Evolutionary conservation across 345 rosid genomes (phyloP), one percentile per base, ranked within the genome.

Genomic region (Brassica cretica): DNA sequence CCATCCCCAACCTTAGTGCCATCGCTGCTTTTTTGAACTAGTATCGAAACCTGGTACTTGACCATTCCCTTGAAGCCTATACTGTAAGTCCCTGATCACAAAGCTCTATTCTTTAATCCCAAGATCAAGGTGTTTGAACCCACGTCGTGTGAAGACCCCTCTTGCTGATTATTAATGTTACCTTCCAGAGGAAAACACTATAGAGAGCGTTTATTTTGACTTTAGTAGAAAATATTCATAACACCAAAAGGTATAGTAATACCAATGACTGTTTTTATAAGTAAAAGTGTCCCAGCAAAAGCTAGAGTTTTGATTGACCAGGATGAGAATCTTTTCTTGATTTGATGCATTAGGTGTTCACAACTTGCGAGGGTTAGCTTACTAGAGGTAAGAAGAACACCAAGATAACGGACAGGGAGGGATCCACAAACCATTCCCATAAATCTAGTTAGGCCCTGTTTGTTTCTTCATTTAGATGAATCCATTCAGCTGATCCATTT

Each of bases 71-170:
- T 86, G 77, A 91, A 95, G 61, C 99, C 98, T 68, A 93, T 70
- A 75, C 97, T 93, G 79, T 88, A 93, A n/a, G 87, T 84, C 72
- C 90, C 97, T 11, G 86, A 81, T 68, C 82, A 86, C 68, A 95
- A 67, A 77, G 80, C 85, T 76, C 78, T 84, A 76, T 89, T 92
- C 84, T 85, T 87, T 62, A 88, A 87, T 80, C 85, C 85, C 66
- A 95, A 88, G 72, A 91, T 85, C 87, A 93, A 76, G 64, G 88
- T 75, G 81, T 95, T 93, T 46, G 96, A 88, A 39, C 96, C 91
- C 16, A 89, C 62, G 35, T 95, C 98, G 72, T 93, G 98, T 19
- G 94, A 95, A 71, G 98, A 91, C 98, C 98, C 88, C 46, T 87
- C 86, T 0, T 93, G 98, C 59, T 93, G 98, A 81, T 95, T 88